Base-by-base conservation (phyloP, 768 basidiomycete genomes). In the Termitomyces heimii region DNA sequence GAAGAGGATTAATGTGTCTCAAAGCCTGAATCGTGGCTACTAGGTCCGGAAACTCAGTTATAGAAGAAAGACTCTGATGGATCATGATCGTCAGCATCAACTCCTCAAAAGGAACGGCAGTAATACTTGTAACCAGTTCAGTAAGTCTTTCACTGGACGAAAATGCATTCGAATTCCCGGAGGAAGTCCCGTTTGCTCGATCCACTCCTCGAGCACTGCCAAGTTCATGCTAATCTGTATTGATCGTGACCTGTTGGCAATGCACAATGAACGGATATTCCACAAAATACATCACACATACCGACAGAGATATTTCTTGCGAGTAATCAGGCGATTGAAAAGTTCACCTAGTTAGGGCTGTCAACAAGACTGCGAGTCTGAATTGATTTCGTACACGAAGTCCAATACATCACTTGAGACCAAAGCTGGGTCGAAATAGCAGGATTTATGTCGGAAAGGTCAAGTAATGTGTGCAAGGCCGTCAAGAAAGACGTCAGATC, bases 371-470 rank as follows among this genome's bases (percentile, higher is more conserved):
- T 13, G 14, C 35, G 3, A 29, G 44, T 37, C 51, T 20, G 31
- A 54, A 28, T 40, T 13, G 31, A 24, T 63, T n/a, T 69, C 86
- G 77, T 77, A 91, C 94, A 92, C 24, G 94, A 88, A 54, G 94
- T 88, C 97, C 97, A 99, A 68, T 95, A 98, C 77, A 97, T 88
- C n/a, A 97, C 85, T 71, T 99, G 97, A 1, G 94, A 95, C 86
- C 94, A 96, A 50, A 95, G 79, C 69, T 99, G 97, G 6, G 88
- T 85, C 51, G 85, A 86, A 18, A 98, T 76, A 8, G 82, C 86
- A 14, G 97, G 93, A 67, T 98, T 98, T 62, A 98, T 83, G 56
- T 94, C 90, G 47, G 95, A 92, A 39, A 94, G 74, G 22, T 85
- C 82, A 16, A 99, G 77, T 32, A 98, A 73, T 13, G 89, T 85